Evolutionary conservation across 1,284 basidiomycete genomes (phyloP).

Genomic region (Cutaneotrichosporon mucoides): DNA sequence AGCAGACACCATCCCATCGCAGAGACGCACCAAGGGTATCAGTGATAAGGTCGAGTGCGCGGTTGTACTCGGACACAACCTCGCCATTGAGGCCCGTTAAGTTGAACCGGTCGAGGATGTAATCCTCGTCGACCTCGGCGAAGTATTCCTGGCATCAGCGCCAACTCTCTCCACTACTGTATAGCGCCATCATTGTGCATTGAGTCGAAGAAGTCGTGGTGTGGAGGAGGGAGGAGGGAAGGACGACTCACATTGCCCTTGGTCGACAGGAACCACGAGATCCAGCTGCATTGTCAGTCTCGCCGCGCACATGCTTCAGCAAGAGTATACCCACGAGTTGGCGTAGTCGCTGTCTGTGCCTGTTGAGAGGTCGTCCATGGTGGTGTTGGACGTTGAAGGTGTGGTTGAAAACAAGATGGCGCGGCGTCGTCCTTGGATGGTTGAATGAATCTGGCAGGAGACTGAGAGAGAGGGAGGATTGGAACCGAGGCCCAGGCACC

Average conservation of each 20-base stretch:
- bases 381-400: background rate
- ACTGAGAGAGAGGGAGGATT: too few relatives aligned
- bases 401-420: background rate
- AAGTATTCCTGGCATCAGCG: too few relatives aligned
- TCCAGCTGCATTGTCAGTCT: conserved; percentile 65
- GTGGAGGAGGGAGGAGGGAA: background rate
- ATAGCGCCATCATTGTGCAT: too few relatives aligned
- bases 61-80: conserved; percentile 81
- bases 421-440: too few relatives aligned
- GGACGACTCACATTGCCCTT: conserved; percentile 44
- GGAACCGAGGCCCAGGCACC: too few relatives aligned
- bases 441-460: too few relatives aligned
- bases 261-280: conserved; percentile 96
- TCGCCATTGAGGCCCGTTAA: conserved; percentile 95
- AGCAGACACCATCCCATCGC: too few relatives aligned
- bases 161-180: too few relatives aligned
- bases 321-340: conserved; percentile 37
- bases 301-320: background rate
- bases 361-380: conserved; percentile 49
- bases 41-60: conserved; percentile 93
- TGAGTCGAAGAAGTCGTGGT: too few relatives aligned
- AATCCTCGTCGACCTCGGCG: conserved; percentile 98
- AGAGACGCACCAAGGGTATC: conserved; percentile 73
- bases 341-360: conserved; percentile 50
- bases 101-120: conserved; percentile 97